Base-by-base conservation (phyloP, 2,329 filamentous ascomycete species). In the Ampelomyces quisqualis region DNA sequence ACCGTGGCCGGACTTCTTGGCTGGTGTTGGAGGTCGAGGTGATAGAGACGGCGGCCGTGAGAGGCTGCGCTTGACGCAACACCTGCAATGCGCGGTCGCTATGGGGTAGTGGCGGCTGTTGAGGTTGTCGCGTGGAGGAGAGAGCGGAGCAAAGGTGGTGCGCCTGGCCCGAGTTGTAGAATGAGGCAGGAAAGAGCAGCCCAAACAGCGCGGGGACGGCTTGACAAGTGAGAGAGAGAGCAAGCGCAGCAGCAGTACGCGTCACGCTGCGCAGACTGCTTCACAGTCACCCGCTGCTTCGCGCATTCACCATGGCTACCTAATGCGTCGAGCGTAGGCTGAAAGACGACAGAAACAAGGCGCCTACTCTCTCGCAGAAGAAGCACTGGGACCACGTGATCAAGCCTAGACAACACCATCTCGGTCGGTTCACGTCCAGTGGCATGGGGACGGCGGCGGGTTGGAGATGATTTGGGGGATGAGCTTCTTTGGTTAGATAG, bases 391-490 rank as follows among this genome's bases (percentile, higher is more conserved):
- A 72, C 77, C 77, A 80, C 0, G 77, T 80, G 1, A 73, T 34
- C 4, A 80, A 57, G 40, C 75, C 78, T 10, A 80, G 56, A 87
- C 2, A 86, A 72, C 60, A 87, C 77, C 82, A 87, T 86, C 83
- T 87, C 86, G 0, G 80, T 79, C 0, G 79, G 76, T 34, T 86
- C 82, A 0, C 87, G 71, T 0, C 83, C 84, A 1, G 73, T 77
- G 1, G 82, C 82, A 69, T 85, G 75, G 60, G 86, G 82, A 1
- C 83, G 73, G 4, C 78, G 75, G 54, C 83, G 81, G n/a, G 55
- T 88, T 88, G 55, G 85, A 77, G 22, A 82, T 62, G 34, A 87
- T 85, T 59, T 88, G 84, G 0, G 84, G 84, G 18, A 87, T 77
- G 18, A 87, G 71, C 76, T 86, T 57, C 15, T 8, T 15, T 13